A percentile compares a stretch with the other conserved stretches of the same genome.
These are phyloP conservation scores for Bassia scoparia DNA, from an alignment of 148 eudicot species.

Conservation along the genomic window DNA sequence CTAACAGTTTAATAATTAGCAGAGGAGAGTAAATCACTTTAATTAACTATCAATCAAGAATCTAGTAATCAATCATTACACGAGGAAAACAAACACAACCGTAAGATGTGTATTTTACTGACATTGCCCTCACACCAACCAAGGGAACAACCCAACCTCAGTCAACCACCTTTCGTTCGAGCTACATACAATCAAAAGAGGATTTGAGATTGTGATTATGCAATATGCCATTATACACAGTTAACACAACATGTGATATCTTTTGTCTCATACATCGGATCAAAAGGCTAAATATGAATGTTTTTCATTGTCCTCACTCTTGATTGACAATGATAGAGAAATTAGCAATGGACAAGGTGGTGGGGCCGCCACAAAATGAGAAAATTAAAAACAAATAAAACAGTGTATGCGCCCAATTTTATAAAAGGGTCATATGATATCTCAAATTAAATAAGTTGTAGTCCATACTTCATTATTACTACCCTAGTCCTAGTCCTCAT, in stretches of 20 bases:
- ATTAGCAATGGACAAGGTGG: conserved; percentile 6
- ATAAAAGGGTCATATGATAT: background rate
- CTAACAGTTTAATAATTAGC: too few species aligned
- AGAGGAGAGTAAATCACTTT: too few species aligned
- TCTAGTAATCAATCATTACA: conserved; percentile 7
- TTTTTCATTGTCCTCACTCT: conserved; percentile 26
- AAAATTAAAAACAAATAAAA: background rate
- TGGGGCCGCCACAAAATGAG: conserved; percentile 15
- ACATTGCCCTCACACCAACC: conserved; percentile 24
- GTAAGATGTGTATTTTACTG: conserved; percentile 13
- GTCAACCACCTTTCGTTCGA: conserved; percentile 26
- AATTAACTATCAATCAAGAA: background rate
- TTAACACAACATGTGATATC: conserved; percentile 38
- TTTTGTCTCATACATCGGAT: conserved; percentile 38
- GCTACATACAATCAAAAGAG: conserved; percentile 28
- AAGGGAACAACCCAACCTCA: conserved; percentile 11
- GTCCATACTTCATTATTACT: background rate
- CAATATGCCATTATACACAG: conserved; percentile 7
- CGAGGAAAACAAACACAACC: conserved; percentile 13
- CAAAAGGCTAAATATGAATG: conserved; percentile 27
- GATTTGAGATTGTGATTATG: conserved; percentile 34
- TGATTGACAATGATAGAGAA: conserved; percentile 13
- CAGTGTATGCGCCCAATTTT: background rate
- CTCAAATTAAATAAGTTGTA: background rate
- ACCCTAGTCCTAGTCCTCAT: too few species aligned